phyloP scores from a whole-genome alignment of 768 basidiomycete species.

The Termitomyces sp. region DNA sequence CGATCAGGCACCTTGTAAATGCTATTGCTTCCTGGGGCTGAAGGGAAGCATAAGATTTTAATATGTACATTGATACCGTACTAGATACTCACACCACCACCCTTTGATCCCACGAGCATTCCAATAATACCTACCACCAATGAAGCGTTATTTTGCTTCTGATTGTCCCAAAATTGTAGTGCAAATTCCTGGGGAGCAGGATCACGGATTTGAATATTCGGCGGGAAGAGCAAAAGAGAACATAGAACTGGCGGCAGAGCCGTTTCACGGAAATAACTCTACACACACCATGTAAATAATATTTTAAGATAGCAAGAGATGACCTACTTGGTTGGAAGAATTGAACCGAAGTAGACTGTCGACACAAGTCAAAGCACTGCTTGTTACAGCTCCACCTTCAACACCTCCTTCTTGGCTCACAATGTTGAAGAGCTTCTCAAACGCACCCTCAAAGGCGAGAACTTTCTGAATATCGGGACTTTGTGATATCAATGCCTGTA shows the following conservation, averaged over 20 bases:
- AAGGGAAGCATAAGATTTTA: neutral
- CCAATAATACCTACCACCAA: slow-evolving; percentile 82
- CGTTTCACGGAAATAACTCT: slow-evolving; percentile 98
- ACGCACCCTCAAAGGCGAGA: slow-evolving; percentile 93
- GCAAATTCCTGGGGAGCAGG: slow-evolving; percentile 84
- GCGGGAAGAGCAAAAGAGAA: slow-evolving; percentile 66
- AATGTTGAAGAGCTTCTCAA: slow-evolving; percentile 91
- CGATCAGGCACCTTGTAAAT: slow-evolving; percentile 74
- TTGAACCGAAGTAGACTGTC: slow-evolving; percentile 90
- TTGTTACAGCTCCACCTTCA: slow-evolving; percentile 83
- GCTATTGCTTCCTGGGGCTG: slow-evolving; percentile 53
- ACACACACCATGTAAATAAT: neutral
- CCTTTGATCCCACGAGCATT: slow-evolving; percentile 75
- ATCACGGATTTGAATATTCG: slow-evolving; percentile 49
- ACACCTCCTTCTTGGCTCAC: slow-evolving; percentile 85
- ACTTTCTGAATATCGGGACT: slow-evolving; percentile 96
- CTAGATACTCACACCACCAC: slow-evolving; percentile 43
- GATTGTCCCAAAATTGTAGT: slow-evolving; percentile 92
- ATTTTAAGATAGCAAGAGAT: neutral
- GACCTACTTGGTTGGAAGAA: slow-evolving; percentile 82
- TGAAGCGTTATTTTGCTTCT: slow-evolving; percentile 77
- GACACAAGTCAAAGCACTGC: slow-evolving; percentile 80
- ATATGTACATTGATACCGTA: neutral
- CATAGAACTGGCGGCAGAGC: slow-evolving; percentile 62
- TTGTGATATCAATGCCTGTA: slow-evolving; percentile 76